Base-by-base conservation (phyloP, 768 basidiomycete genomes). In the Boletellus sp. region DNA sequence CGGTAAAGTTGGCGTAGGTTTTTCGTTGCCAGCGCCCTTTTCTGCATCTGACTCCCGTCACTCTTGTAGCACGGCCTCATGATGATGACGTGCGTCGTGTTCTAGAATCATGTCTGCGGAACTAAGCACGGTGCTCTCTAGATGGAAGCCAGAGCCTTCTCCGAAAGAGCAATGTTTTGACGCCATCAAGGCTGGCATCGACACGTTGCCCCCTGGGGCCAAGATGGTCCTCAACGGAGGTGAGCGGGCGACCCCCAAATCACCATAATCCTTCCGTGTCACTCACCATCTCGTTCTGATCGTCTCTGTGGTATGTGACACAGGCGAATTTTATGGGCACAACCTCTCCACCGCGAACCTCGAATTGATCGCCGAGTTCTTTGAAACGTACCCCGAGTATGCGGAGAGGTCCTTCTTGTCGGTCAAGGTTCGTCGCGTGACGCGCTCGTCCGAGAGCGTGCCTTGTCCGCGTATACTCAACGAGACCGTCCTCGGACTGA, bases 101-200 rank as follows among this genome's bases (percentile, higher is more conserved):
- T 3, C 11, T 15, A n/a, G 23, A 32, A 41, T 23, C 36, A 10
- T 35, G 15, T 12, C 19, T n/a, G 6, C 31, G 12, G 7, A 16
- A 17, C 12, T 34, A 19, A 31, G 24, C 23, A n/a, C 6, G 11
- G 7, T 2, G 1, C 17, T 17, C 22, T 28, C 1, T 50, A 70
- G 72, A 38, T 76, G 74, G 80, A 74, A 58, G n/a, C 70, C 76
- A 11, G 67, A 60, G 4, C 70, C 72, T 6, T 62, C 73, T 37
- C 67, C 79, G 8, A 81, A 85, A 50, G 80, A 80, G 42, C 72
- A 78, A 19, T 77, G 77, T 6, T 84, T 86, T 53, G 77, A 74
- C n/a, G 70, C 80, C 1, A 83, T 86, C 69, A 80, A 79, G 63
- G 74, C 74, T 9, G 75, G 72, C 16, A 59, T 78, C 44, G 74